Percentiles rank a stretch among this genome's conserved stretches.
Evolutionary conservation across 768 basidiomycete species (phyloP).

Genomic region (Pisolithus tinctorius): DNA sequence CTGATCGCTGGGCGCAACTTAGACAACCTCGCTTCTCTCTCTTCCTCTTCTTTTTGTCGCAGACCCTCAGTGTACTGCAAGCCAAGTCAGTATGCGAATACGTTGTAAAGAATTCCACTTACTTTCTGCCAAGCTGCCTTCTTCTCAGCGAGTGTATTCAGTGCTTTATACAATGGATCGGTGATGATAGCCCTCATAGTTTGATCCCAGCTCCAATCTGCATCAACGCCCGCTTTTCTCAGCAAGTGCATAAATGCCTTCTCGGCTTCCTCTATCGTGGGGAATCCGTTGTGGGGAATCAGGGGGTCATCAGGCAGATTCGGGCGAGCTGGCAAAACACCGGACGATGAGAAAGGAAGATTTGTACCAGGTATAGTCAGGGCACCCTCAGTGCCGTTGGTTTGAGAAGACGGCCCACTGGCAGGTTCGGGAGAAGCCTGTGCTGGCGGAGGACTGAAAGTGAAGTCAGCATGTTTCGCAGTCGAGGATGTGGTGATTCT

Average conservation of each 20-base stretch:
- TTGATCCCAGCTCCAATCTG: slow-evolving; percentile 96
- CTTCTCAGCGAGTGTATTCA: slow-evolving; percentile 91
- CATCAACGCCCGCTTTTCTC: slow-evolving; percentile 84
- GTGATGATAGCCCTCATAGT: slow-evolving; percentile 98
- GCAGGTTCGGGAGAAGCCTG: slow-evolving; percentile 34
- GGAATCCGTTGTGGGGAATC: slow-evolving; percentile 86
- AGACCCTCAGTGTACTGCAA: slow-evolving; percentile 64
- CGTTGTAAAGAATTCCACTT: slow-evolving; percentile 12
- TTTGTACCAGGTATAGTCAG: slow-evolving; percentile 47
- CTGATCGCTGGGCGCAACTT: slow-evolving; percentile 83
- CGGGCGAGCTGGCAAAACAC: slow-evolving; percentile 64
- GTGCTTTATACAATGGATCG: slow-evolving; percentile 92
- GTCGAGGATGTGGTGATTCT: background rate
- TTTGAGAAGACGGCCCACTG: slow-evolving; percentile 37
- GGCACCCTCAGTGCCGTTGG: slow-evolving; percentile 39
- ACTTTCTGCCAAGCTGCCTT: slow-evolving; percentile 94
- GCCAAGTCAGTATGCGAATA: slow-evolving; percentile 5
- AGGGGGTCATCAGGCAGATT: slow-evolving; percentile 82
- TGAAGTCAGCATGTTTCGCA: slow-evolving; percentile 3
- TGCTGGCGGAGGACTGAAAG: slow-evolving; percentile 28
- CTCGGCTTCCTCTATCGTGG: slow-evolving; percentile 84
- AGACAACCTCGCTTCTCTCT: slow-evolving; percentile 73
- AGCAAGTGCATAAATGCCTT: slow-evolving; percentile 90
- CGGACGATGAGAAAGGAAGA: slow-evolving; percentile 54
- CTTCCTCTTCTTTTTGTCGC: slow-evolving; percentile 78